Evolutionary conservation across 176 grass and related monocot genomes (phyloP).

Genomic region (Musa itinerans): DNA sequence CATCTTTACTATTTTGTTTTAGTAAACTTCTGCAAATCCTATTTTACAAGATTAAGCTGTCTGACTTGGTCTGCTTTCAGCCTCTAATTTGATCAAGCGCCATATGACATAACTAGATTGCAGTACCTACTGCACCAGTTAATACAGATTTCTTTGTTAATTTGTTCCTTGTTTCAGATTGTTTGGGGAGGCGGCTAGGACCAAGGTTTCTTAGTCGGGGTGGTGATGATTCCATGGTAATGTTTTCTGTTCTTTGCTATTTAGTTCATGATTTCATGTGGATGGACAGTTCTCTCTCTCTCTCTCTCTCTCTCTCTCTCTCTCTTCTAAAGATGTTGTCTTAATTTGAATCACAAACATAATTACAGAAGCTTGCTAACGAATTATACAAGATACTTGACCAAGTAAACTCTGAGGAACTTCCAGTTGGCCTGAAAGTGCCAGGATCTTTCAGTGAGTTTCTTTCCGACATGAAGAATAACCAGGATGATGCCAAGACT

Average conservation of each 20-base stretch:
- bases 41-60: neutral
- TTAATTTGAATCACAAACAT: constrained; percentile 23
- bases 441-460: constrained; percentile 88
- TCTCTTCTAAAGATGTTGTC: constrained; percentile 1
- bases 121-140: neutral
- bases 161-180: neutral
- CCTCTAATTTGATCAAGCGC: neutral
- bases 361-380: constrained; percentile 57
- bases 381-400: constrained; percentile 83
- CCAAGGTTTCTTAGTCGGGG: constrained; percentile 9
- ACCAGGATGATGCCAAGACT: constrained; percentile 75
- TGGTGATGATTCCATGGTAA: constrained; percentile 2
- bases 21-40: neutral
- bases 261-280: neutral
- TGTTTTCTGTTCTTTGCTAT: constrained; percentile 9
- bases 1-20: no score
- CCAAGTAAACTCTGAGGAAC: constrained; percentile 63
- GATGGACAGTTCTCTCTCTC: neutral
- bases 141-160: neutral
- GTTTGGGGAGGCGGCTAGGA: constrained; percentile 8
- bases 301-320: neutral
- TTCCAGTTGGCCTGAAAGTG: constrained; percentile 53
- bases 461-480: constrained; percentile 78
- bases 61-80: neutral
- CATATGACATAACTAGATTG: neutral